phyloP scores from a whole-genome alignment of 345 rosid species.

The Camelina laxa region DNA sequence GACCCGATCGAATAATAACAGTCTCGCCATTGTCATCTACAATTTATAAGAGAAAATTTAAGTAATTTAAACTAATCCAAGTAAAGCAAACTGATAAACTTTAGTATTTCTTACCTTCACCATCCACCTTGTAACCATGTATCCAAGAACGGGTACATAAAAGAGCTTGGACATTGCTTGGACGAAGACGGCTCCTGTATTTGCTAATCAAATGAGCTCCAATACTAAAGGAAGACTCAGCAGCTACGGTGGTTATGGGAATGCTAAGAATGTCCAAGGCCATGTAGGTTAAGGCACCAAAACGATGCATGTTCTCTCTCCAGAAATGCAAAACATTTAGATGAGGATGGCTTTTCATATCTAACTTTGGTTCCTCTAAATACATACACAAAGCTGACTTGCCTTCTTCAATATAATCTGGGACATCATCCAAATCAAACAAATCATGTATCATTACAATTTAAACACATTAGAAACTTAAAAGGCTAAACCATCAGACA shows the following conservation, averaged over 20 bases:
- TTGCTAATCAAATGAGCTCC: neutral
- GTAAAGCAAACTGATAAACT: neutral
- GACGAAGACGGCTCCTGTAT: neutral
- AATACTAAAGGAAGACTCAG: neutral
- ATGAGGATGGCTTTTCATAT: too few species aligned
- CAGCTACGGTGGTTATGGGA: neutral
- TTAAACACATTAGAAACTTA: too few species aligned
- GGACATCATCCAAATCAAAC: too few species aligned
- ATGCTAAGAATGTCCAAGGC: neutral
- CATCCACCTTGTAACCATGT: too few species aligned
- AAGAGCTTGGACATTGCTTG: neutral
- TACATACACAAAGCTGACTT: too few species aligned
- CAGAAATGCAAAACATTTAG: too few species aligned
- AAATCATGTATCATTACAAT: too few species aligned
- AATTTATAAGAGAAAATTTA: neutral
- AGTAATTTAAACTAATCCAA: neutral
- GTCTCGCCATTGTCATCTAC: neutral
- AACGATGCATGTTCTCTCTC: neutral
- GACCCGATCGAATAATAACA: neutral
- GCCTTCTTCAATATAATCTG: too few species aligned
- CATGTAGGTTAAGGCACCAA: neutral
- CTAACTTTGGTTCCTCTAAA: too few species aligned
- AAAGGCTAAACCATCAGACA: too few species aligned
- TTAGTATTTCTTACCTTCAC: neutral
- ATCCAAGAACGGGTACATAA: neutral